Conservation (phyloP, 306 rosid genomes). For the Alnus rubra region DNA sequence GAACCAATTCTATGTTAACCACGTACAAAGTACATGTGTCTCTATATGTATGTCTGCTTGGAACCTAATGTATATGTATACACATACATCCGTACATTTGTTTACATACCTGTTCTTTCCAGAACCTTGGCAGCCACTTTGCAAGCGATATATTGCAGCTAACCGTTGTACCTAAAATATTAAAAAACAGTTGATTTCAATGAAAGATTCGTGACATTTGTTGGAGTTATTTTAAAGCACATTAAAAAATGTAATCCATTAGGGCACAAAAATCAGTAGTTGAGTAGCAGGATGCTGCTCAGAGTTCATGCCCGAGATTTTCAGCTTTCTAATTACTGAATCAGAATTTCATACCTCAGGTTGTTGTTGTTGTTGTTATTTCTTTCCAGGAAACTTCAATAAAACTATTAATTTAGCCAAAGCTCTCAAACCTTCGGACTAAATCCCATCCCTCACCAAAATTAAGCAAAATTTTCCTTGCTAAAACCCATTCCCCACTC, state of each 20-base stretch:
- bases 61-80: neutral
- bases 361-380: neutral
- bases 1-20: neutral
- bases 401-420: neutral
- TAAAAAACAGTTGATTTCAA: slow-evolving; percentile 16
- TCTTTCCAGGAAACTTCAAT: neutral
- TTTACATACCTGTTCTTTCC: slow-evolving; percentile 67
- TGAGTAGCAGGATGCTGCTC: neutral
- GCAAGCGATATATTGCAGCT: slow-evolving; percentile 70
- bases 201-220: neutral
- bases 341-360: neutral
- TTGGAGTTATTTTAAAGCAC: neutral
- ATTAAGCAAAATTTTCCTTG: neutral
- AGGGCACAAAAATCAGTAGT: neutral
- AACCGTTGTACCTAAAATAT: slow-evolving; percentile 68
- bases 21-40: neutral
- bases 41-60: neutral
- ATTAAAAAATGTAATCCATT: neutral
- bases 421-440: neutral
- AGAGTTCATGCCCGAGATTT: neutral
- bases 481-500: neutral
- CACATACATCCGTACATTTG: neutral
- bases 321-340: neutral
- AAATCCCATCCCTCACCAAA: neutral
- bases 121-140: slow-evolving; percentile 67